These are phyloP conservation scores for Pyrus bretschneideri DNA, from an alignment of 306 rosid species.

Conservation along the genomic window DNA sequence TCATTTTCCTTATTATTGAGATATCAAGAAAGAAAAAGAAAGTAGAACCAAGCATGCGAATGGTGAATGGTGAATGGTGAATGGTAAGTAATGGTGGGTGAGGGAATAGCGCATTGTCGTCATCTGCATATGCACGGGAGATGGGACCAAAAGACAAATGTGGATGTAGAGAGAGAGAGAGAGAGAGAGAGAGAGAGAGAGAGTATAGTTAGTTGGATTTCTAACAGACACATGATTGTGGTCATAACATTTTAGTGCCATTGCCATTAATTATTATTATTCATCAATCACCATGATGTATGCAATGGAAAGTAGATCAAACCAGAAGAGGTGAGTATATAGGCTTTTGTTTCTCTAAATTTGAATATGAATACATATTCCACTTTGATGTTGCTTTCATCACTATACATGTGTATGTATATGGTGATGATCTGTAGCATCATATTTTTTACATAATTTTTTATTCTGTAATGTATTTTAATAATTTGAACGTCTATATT, in stretches of 20 bases:
- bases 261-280: too few relatives aligned
- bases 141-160: slow-evolving; percentile 24
- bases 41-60: neutral
- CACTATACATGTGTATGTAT: neutral
- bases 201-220: slow-evolving; percentile 17
- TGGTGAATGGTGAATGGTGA: neutral
- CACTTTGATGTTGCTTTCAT: too few relatives aligned
- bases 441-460: too few relatives aligned
- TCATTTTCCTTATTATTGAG: neutral
- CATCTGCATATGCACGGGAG: too few relatives aligned
- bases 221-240: neutral
- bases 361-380: too few relatives aligned
- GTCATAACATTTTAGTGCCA: slow-evolving; percentile 14
- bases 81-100: slow-evolving; percentile 8
- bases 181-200: neutral
- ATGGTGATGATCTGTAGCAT: neutral
- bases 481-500: too few relatives aligned
- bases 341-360: neutral
- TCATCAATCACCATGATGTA: neutral
- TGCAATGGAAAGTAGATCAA: neutral
- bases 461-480: too few relatives aligned
- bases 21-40: too few relatives aligned
- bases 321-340: neutral
- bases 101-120: slow-evolving; percentile 15
- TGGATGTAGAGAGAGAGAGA: neutral